Evolutionary conservation across 2,329 filamentous ascomycete genomes (phyloP), one percentile per base, ranked within the genome.

Genomic region (Calonectria montana): DNA sequence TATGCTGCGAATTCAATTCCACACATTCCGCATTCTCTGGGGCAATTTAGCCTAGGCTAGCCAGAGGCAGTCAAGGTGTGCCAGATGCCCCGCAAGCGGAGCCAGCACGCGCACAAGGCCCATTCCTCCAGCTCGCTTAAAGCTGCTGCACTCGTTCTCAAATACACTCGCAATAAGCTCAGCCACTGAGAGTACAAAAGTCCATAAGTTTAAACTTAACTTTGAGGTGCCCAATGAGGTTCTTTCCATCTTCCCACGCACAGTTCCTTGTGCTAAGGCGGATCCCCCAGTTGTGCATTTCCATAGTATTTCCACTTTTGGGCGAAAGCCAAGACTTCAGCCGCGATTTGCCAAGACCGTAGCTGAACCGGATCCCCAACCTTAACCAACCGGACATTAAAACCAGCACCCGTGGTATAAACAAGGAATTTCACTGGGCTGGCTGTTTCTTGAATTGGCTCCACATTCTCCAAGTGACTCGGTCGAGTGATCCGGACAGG

Each of bases 271-370:
- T 8, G 13, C 2, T 8, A 59, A 39, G 23, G 10, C 57, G 37
- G 7, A 47, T 23, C 16, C 23, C 57, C 18, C 57, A 21, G 25
- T 29, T 10, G 2, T 1, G 10, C 37, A 21, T 21, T 21, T 10
- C 57, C 43, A 13, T 18, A 25, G 23, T 27, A 39, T 62, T 43
- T 16, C 57, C 57, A 41, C 57, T 62, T 45, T 43, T 16, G 25
- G 39, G 37, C 57, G 21, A 45, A 31, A 43, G 57, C 57, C 57
- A 62, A 62, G 57, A 61, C 23, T 62, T 62, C 57, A 62, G 57
- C 57, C 57, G 57, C 39, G 57, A 62, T 62, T 43, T 62, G 57
- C 57, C 57, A 62, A 62, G 57, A 62, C 39, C 23, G 16, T 45
- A 62, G 57, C 57, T 62, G 25, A 45, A 62, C 39, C 12, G 1